Percentiles rank a stretch among this genome's conserved stretches.
These are phyloP conservation scores for Penicillium coffeae DNA, from an alignment of 495 filamentous ascomycete species.

Conservation along the genomic window DNA sequence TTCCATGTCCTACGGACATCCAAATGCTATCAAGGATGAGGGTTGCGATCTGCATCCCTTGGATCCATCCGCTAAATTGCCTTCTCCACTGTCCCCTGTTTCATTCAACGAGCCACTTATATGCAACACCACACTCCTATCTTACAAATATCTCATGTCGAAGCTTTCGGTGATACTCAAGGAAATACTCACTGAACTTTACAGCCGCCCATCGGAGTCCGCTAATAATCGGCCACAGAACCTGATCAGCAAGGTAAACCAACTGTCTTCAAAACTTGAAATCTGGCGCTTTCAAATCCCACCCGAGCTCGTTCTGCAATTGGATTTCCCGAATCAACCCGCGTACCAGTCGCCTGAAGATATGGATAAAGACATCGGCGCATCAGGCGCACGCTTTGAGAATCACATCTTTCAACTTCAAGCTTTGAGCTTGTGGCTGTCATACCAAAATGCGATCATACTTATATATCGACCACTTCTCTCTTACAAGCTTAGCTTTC, in stretches of 20 bases:
- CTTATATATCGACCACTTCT: conserved; percentile 25
- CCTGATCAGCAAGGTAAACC: conserved; percentile 11
- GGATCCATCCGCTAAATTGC: conserved; percentile 19
- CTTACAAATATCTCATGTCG: conserved; percentile 32
- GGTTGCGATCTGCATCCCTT: conserved; percentile 34
- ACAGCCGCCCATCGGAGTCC: conserved; percentile 16
- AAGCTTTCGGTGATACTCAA: conserved; percentile 26
- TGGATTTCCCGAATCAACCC: background rate
- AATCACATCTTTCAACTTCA: conserved; percentile 29
- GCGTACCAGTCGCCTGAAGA: conserved; percentile 18
- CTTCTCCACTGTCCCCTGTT: conserved; percentile 4
- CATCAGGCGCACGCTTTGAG: conserved; percentile 23
- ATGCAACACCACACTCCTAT: conserved; percentile 16
- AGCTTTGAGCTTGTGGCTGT: conserved; percentile 22
- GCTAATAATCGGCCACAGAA: background rate
- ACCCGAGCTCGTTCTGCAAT: conserved; percentile 8
- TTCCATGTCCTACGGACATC: conserved; percentile 35
- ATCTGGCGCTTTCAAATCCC: conserved; percentile 21
- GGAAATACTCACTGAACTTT: conserved; percentile 19
- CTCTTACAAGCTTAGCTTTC: conserved; percentile 12
- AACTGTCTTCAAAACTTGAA: conserved; percentile 6
- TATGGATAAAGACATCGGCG: conserved; percentile 25
- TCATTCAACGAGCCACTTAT: conserved; percentile 7
- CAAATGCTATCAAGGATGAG: conserved; percentile 27
- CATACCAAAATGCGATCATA: conserved; percentile 25